Percentiles rank a stretch among this genome's conserved stretches.
phyloP scores from a whole-genome alignment of 345 rosid species.

The Noccaea bulbosa region DNA sequence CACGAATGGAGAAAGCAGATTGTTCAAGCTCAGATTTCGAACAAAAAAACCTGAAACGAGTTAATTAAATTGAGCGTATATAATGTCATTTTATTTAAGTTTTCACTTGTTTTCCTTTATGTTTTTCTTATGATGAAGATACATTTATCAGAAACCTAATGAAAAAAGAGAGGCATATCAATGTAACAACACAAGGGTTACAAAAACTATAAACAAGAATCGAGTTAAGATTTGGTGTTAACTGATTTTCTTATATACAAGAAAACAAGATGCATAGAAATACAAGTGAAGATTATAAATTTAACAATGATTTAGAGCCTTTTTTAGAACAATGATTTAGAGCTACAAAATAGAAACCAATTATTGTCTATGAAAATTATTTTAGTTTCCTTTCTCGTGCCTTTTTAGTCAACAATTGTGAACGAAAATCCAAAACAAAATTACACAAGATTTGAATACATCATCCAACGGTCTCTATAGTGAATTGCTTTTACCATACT shows the following conservation, averaged over 20 bases:
- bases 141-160: constrained; percentile 5
- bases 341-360: background rate
- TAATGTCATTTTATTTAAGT: constrained; percentile 7
- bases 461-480: constrained; percentile 36
- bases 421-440: constrained; percentile 3
- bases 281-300: background rate
- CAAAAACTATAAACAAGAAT: background rate
- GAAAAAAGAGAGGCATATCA: background rate
- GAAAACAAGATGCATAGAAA: background rate
- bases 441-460: constrained; percentile 5
- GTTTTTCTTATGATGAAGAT: background rate
- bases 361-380: background rate
- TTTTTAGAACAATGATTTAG: background rate
- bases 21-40: constrained; percentile 34
- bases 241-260: background rate
- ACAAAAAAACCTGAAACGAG: constrained; percentile 14
- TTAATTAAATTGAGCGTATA: background rate
- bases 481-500: constrained; percentile 17
- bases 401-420: constrained; percentile 2
- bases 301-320: background rate
- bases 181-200: constrained; percentile 3
- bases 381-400: constrained; percentile 34
- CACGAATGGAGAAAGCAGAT: constrained; percentile 74
- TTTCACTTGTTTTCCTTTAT: background rate
- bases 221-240: constrained; percentile 18